These are phyloP conservation scores for Cladophialophora bantiana DNA, from an alignment of 2,329 filamentous ascomycete species.

Conservation along the genomic window DNA sequence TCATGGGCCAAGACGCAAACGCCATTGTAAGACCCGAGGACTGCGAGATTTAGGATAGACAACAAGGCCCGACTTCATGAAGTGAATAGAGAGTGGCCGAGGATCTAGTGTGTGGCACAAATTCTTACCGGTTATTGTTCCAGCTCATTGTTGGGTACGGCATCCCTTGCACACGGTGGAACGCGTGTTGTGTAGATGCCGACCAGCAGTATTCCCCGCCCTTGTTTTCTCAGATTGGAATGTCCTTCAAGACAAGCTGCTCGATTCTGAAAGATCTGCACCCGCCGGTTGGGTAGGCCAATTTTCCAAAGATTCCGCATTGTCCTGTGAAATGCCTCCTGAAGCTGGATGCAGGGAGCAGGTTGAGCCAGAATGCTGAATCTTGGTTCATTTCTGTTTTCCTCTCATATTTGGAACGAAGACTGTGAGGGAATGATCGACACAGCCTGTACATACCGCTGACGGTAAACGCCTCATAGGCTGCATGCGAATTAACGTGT, in stretches of 20 bases:
- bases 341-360: no score
- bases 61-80: neutral
- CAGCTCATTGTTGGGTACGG: constrained; percentile 5
- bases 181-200: neutral
- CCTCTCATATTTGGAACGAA: neutral
- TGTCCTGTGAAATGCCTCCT: neutral
- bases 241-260: neutral
- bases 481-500: neutral
- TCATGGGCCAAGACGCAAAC: constrained; percentile 1
- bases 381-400: neutral
- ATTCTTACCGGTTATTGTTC: constrained; percentile 7
- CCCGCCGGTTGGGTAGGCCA: neutral
- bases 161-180: constrained; percentile 6
- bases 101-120: neutral
- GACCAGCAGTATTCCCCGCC: neutral
- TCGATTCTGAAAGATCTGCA: no score
- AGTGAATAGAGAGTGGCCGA: neutral
- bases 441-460: neutral
- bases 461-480: neutral
- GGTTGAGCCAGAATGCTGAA: neutral
- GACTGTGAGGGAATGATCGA: neutral
- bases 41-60: neutral
- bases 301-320: neutral
- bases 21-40: constrained; percentile 9
- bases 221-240: neutral